phyloP scores from a whole-genome alignment of 768 basidiomycete species.

The Scleroderma citrinum region DNA sequence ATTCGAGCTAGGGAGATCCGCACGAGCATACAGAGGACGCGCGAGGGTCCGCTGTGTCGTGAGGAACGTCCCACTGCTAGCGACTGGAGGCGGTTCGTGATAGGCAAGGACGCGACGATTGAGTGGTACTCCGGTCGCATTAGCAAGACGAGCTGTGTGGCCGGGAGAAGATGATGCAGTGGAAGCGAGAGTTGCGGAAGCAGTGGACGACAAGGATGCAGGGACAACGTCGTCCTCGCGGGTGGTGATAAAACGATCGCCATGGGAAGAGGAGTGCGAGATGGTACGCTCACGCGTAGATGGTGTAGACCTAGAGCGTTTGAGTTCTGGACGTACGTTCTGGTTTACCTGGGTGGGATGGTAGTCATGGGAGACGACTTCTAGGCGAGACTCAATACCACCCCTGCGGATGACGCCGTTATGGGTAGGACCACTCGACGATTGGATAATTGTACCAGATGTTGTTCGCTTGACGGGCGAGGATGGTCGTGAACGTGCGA shows the following conservation, averaged over 20 bases:
- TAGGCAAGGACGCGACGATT: slow-evolving; percentile 84
- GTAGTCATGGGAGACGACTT: slow-evolving; percentile 75
- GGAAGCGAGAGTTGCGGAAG: slow-evolving; percentile 29
- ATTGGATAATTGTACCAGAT: slow-evolving; percentile 43
- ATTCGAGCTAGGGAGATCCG: slow-evolving; percentile 57
- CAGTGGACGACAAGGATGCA: slow-evolving; percentile 59
- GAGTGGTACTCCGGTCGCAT: slow-evolving; percentile 68
- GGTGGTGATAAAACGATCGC: slow-evolving; percentile 70
- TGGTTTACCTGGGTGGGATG: slow-evolving; percentile 40
- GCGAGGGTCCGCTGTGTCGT: slow-evolving; percentile 74
- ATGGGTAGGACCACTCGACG: slow-evolving; percentile 50
- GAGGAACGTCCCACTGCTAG: slow-evolving; percentile 71
- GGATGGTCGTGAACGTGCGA: slow-evolving; percentile 47
- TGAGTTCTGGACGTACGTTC: slow-evolving; percentile 43
- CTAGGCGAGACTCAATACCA: slow-evolving; percentile 68
- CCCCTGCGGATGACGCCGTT: slow-evolving; percentile 68
- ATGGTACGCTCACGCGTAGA: slow-evolving; percentile 37
- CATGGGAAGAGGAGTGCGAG: slow-evolving; percentile 35
- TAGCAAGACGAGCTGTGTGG: slow-evolving; percentile 72
- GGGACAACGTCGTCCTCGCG: slow-evolving; percentile 50
- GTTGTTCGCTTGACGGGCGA: slow-evolving; percentile 64
- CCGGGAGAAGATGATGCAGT: slow-evolving; percentile 58
- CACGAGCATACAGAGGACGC: slow-evolving; percentile 67
- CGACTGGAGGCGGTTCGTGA: slow-evolving; percentile 77
- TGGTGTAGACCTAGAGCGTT: slow-evolving; percentile 71